phyloP scores from a whole-genome alignment of 129 eudicot species.

The Flaveria robusta region DNA sequence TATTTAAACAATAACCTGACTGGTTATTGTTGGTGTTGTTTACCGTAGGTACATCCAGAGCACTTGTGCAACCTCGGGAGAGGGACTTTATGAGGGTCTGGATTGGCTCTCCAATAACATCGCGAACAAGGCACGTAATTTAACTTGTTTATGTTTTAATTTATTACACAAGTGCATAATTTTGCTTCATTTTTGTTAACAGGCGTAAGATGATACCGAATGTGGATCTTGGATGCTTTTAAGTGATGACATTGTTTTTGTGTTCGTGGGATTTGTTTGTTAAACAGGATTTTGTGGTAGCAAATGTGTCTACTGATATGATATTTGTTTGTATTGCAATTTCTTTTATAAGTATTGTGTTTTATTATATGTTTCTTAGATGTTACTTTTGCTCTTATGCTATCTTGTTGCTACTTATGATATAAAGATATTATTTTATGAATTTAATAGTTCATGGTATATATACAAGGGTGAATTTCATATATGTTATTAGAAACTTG shows the following conservation, averaged over 20 bases:
- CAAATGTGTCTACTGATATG: conserved; percentile 36
- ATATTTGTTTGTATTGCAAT: conserved; percentile 37
- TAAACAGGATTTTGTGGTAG: conserved; percentile 33
- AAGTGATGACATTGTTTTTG: background rate
- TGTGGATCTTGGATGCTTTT: conserved; percentile 30
- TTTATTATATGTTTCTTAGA: conserved; percentile 7
- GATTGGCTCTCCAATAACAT: conserved; percentile 53
- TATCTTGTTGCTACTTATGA: background rate
- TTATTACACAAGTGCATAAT: background rate
- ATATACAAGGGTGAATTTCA: too few species aligned
- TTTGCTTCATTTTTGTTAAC: background rate
- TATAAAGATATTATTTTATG: background rate
- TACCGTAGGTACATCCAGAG: conserved; percentile 46
- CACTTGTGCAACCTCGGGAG: conserved; percentile 48
- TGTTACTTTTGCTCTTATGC: background rate
- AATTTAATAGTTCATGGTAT: too few species aligned
- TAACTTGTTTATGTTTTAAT: background rate
- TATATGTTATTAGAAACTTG: too few species aligned
- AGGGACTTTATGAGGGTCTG: conserved; percentile 50
- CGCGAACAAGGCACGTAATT: conserved; percentile 38
- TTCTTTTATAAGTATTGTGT: conserved; percentile 30
- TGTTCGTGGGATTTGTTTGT: conserved; percentile 28
- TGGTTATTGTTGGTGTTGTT: background rate
- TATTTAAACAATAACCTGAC: background rate
- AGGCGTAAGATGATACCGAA: conserved; percentile 34